A percentile compares a stretch with the other conserved stretches of the same genome.
These are phyloP conservation scores for Hibiscus mutabilis DNA, from an alignment of 345 rosid genomes.

Conservation along the genomic window DNA sequence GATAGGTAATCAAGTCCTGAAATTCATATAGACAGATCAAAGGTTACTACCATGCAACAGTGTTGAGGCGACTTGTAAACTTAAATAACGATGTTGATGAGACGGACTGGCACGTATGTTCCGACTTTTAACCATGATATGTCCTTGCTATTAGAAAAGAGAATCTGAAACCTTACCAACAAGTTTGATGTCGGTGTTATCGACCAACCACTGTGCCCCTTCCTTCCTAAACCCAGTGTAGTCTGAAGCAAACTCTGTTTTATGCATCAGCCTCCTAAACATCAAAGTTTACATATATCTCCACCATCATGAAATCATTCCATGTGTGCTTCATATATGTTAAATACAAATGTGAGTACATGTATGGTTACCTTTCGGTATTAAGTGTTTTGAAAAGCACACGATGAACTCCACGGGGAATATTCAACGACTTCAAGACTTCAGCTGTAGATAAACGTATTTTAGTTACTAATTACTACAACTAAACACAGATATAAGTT, in stretches of 20 bases:
- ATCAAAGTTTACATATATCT: background rate
- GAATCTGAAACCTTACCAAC: conserved; percentile 27
- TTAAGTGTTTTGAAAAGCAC: conserved; percentile 63
- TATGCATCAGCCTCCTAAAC: conserved; percentile 34
- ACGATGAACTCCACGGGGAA: conserved; percentile 52
- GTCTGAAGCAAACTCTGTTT: conserved; percentile 30
- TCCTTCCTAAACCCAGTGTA: conserved; percentile 30
- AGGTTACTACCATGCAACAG: background rate
- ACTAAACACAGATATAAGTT: background rate
- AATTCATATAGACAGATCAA: background rate
- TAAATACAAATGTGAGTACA: background rate
- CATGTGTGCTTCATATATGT: background rate
- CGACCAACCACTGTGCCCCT: conserved; percentile 43
- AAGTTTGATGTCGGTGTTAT: conserved; percentile 36
- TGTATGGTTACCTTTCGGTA: conserved; percentile 46
- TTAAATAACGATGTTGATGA: background rate
- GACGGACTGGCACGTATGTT: background rate
- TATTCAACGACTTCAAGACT: conserved; percentile 51
- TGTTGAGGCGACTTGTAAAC: background rate
- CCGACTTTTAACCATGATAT: background rate
- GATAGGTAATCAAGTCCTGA: conserved; percentile 40
- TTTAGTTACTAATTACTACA: background rate
- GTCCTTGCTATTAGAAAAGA: background rate
- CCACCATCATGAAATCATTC: background rate
- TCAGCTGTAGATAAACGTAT: conserved; percentile 33